Evolutionary conservation across 768 basidiomycete genomes (phyloP).

Genomic region (Trametes meyenii): DNA sequence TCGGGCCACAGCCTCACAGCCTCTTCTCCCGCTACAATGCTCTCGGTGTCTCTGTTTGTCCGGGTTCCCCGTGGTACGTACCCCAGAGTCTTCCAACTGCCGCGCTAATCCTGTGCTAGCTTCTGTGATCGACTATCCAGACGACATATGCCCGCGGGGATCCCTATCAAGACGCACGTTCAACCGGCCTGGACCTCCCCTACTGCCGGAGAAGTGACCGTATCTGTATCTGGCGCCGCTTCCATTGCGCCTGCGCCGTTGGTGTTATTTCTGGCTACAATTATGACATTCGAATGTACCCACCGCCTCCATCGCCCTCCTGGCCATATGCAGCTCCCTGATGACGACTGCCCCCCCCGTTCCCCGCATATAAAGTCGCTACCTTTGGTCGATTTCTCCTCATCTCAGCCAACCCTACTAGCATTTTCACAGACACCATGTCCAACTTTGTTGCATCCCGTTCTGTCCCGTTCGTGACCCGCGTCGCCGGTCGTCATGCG

Average conservation of each 20-base stretch:
- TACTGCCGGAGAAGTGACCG: slow-evolving; percentile 12
- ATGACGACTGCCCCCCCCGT: background rate
- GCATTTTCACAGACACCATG: slow-evolving; percentile 33
- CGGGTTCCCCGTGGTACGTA: background rate
- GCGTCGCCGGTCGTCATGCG: slow-evolving; percentile 43
- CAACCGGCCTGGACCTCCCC: background rate
- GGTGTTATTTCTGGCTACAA: slow-evolving; percentile 2
- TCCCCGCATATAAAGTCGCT: slow-evolving; percentile 15
- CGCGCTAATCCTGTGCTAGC: background rate
- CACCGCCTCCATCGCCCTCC: slow-evolving; percentile 8
- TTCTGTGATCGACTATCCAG: background rate
- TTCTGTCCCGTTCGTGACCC: slow-evolving; percentile 49
- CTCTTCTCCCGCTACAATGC: slow-evolving; percentile 10
- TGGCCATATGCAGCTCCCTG: slow-evolving; percentile 3
- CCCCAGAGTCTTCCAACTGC: background rate
- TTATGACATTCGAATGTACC: slow-evolving; percentile 4
- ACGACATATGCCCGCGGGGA: background rate
- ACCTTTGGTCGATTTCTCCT: background rate
- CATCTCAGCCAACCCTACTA: slow-evolving; percentile 2
- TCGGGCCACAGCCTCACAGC: too few species aligned
- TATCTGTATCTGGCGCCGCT: slow-evolving; percentile 14
- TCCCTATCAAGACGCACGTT: slow-evolving; percentile 7
- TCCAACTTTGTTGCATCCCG: slow-evolving; percentile 36
- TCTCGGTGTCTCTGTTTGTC: background rate
- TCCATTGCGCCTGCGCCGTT: background rate